Percentiles rank a stretch among this genome's conserved stretches.
Conservation (phyloP, 768 basidiomycete species). For the Boletus vinaceobasis region DNA sequence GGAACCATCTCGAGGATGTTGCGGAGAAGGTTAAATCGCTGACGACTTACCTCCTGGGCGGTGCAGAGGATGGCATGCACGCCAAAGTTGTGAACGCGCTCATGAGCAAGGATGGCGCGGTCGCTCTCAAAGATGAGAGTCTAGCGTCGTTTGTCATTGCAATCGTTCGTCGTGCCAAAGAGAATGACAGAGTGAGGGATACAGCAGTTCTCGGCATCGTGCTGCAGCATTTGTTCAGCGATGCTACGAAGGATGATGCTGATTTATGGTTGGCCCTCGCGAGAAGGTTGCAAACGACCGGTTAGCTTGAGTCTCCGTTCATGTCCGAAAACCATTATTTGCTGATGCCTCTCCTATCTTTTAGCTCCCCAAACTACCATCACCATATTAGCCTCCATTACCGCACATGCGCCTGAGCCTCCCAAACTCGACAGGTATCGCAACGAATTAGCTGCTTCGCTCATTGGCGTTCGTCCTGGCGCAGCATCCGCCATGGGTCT, state of each 20-base stretch:
- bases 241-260: conserved; percentile 59
- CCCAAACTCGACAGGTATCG: conserved; percentile 74
- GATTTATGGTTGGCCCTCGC: conserved; percentile 78
- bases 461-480: conserved; percentile 61
- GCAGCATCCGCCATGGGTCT: conserved; percentile 72
- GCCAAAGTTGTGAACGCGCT: conserved; percentile 36
- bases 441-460: conserved; percentile 84
- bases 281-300: conserved; percentile 55
- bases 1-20: conserved; percentile 35
- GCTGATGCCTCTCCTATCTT: neutral
- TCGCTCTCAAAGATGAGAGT: conserved; percentile 16
- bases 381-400: conserved; percentile 60
- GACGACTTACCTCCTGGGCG: conserved; percentile 57
- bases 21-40: conserved; percentile 48
- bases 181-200: conserved; percentile 50
- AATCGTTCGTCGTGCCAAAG: conserved; percentile 29
- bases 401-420: conserved; percentile 62
- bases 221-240: conserved; percentile 56
- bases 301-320: conserved; percentile 38
- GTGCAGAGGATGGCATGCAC: conserved; percentile 52
- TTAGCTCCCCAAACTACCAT: conserved; percentile 70
- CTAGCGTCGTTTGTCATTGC: conserved; percentile 31
- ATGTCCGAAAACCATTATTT: neutral
- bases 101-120: conserved; percentile 24
- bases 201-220: conserved; percentile 58